These are phyloP conservation scores for Cercospora sojina DNA, from an alignment of 2,329 filamentous ascomycete genomes.

Conservation along the genomic window DNA sequence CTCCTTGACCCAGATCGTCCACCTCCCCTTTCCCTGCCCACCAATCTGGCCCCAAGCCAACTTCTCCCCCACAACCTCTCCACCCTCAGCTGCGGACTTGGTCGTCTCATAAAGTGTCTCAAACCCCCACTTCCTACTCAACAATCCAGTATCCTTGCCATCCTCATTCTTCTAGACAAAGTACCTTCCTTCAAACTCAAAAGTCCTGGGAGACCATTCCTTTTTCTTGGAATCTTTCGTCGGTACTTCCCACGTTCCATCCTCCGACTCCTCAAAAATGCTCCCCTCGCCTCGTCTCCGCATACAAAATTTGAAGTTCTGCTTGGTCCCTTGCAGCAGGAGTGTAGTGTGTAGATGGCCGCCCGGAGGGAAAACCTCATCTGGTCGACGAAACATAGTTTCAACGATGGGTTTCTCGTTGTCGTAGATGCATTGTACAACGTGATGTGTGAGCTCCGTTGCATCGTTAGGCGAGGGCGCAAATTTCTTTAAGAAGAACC, in stretches of 20 bases:
- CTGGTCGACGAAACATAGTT: conserved; percentile 2
- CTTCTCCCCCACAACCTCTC: conserved; percentile 1
- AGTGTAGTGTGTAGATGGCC: neutral
- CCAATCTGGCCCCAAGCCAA: conserved; percentile 2
- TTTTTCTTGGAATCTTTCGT: neutral
- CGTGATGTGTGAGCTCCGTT: neutral
- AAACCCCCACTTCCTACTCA: conserved; percentile 2
- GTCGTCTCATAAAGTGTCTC: conserved; percentile 8
- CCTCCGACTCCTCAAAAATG: neutral
- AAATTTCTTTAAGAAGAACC: conserved; percentile 1
- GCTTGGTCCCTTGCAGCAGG: neutral
- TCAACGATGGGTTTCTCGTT: conserved; percentile 3
- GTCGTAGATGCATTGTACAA: conserved; percentile 3
- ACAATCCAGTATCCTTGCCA: neutral
- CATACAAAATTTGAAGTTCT: conserved; percentile 12
- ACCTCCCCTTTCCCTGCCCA: neutral
- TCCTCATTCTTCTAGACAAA: conserved; percentile 10
- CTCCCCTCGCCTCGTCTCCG: neutral
- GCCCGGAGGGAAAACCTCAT: conserved; percentile 3
- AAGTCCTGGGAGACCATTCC: conserved; percentile 2
- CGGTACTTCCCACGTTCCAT: conserved; percentile 2
- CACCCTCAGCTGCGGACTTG: neutral
- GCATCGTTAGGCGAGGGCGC: neutral
- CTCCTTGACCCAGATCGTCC: neutral
- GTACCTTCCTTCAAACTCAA: neutral